Conservation (phyloP, 2,329 filamentous ascomycete genomes). For the Penicillium olsonii region DNA sequence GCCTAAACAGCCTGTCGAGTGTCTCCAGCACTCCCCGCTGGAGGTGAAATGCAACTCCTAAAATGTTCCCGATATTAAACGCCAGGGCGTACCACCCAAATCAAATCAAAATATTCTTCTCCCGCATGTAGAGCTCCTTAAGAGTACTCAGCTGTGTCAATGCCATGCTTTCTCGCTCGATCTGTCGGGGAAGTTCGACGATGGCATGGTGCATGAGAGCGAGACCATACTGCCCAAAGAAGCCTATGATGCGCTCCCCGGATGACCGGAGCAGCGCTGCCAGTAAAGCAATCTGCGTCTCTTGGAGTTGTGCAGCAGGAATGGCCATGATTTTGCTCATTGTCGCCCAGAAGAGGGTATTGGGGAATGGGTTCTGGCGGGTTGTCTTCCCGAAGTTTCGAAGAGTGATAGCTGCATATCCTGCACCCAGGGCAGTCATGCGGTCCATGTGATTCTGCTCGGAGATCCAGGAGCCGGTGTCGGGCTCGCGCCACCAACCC, state of each 20-base stretch:
- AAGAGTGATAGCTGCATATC: slow-evolving; percentile 79
- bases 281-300: slow-evolving; percentile 71
- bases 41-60: neutral
- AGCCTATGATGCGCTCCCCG: slow-evolving; percentile 72
- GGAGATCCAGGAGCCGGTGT: slow-evolving; percentile 59
- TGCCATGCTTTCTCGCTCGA: slow-evolving; percentile 39
- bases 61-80: neutral
- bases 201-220: slow-evolving; percentile 70
- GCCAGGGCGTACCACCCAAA: neutral
- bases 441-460: slow-evolving; percentile 77
- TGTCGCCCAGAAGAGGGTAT: slow-evolving; percentile 78
- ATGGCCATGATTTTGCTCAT: slow-evolving; percentile 77
- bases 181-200: slow-evolving; percentile 65
- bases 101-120: slow-evolving; percentile 42
- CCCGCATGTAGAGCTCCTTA: slow-evolving; percentile 38
- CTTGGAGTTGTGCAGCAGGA: slow-evolving; percentile 65
- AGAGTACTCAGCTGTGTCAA: slow-evolving; percentile 42
- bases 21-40: neutral
- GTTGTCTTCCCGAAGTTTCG: slow-evolving; percentile 75
- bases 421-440: slow-evolving; percentile 80
- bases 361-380: slow-evolving; percentile 73
- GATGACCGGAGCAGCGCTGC: slow-evolving; percentile 72
- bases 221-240: slow-evolving; percentile 78
- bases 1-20: neutral
- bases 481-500: slow-evolving; percentile 68